phyloP scores from a whole-genome alignment of 805 yeast genomes.

The Candida ficus region DNA sequence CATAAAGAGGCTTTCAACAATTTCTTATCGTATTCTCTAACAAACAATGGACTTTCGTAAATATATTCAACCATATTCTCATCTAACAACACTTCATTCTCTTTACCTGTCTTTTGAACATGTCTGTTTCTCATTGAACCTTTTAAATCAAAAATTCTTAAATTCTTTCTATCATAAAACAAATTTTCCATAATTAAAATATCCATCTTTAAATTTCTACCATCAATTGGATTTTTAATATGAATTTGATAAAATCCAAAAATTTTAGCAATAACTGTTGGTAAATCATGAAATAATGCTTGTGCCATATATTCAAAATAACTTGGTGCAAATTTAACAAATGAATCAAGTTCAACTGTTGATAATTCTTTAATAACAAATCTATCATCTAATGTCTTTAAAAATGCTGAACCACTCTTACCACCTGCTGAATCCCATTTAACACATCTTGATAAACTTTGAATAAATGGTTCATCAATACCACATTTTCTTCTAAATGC shows the following conservation, averaged over 20 bases:
- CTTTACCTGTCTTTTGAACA: constrained; percentile 93
- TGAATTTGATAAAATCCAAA: constrained; percentile 95
- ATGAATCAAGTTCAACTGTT: constrained; percentile 85
- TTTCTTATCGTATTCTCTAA: constrained; percentile 85
- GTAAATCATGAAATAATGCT: constrained; percentile 89
- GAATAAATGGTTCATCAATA: constrained; percentile 67
- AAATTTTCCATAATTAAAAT: constrained; percentile 93
- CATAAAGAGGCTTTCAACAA: constrained; percentile 82
- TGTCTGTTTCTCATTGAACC: constrained; percentile 98
- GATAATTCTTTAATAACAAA: constrained; percentile 86
- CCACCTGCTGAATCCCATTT: constrained; percentile 98
- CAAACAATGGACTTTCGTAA: constrained; percentile 92
- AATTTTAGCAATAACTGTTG: constrained; percentile 90
- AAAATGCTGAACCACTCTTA: constrained; percentile 89
- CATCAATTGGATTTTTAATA: constrained; percentile 71
- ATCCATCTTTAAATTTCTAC: constrained; percentile 79
- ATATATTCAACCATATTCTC: constrained; percentile 98
- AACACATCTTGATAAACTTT: constrained; percentile 86
- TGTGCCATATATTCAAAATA: constrained; percentile 95
- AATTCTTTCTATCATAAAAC: constrained; percentile 75
- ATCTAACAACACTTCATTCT: constrained; percentile 88
- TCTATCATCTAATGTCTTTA: constrained; percentile 88
- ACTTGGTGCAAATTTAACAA: constrained; percentile 92
- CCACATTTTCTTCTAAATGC: constrained; percentile 87
- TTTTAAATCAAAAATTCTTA: constrained; percentile 88